These are phyloP conservation scores for Vitis hybrid DNA, from an alignment of 177 flowering plant species.

Conservation along the genomic window DNA sequence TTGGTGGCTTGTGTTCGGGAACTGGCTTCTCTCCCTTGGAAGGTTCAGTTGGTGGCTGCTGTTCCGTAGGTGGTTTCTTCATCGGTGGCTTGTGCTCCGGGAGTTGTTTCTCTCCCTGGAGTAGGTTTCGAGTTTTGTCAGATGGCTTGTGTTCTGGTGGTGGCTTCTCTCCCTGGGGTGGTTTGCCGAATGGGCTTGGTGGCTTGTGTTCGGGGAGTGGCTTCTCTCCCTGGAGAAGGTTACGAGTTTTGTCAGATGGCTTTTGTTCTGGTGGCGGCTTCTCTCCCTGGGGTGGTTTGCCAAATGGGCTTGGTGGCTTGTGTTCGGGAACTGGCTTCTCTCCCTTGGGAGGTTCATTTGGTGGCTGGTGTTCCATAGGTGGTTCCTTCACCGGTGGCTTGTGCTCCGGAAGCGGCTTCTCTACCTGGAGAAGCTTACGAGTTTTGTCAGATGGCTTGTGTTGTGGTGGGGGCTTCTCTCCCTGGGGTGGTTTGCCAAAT, in stretches of 20 bases:
- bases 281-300: not conserved
- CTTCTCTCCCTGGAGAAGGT: too few species aligned
- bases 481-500: not conserved
- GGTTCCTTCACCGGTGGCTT: not conserved
- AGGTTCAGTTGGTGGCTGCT: too few species aligned
- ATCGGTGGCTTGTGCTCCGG: too few species aligned
- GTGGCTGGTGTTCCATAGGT: too few species aligned
- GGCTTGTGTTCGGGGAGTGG: not conserved
- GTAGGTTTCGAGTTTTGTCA: too few species aligned
- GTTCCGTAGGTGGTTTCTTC: too few species aligned
- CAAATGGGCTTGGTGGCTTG: slow-evolving; percentile 3
- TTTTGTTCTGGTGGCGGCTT: too few species aligned
- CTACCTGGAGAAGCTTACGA: slow-evolving; percentile 1
- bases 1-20: not conserved
- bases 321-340: slow-evolving; percentile 3
- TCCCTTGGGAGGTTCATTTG: too few species aligned
- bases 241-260: too few species aligned
- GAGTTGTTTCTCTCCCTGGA: not conserved
- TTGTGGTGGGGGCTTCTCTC: slow-evolving; percentile 5
- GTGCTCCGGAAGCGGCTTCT: slow-evolving; percentile 6
- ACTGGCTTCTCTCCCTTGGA: not conserved
- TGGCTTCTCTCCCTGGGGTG: not conserved
- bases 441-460: not conserved
- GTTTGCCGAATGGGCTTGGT: not conserved
- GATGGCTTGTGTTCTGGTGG: too few species aligned